Conservation (phyloP, 2,329 filamentous ascomycete species). For the Phaeomoniella chlamydospora region DNA sequence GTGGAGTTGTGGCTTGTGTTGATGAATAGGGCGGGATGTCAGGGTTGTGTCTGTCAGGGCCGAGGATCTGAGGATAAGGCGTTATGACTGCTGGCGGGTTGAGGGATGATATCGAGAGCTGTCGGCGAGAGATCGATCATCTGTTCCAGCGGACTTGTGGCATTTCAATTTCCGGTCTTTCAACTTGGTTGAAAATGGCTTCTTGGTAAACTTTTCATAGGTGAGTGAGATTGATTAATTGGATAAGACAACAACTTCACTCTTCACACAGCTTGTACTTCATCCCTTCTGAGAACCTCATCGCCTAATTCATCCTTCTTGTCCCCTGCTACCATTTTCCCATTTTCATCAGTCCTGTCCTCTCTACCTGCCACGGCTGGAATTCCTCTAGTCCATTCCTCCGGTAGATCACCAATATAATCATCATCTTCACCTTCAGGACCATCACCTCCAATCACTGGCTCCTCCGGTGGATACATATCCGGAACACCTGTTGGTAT, state of each 20-base stretch:
- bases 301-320: background rate
- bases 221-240: too few species aligned
- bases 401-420: background rate
- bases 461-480: constrained; percentile 18
- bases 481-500: constrained; percentile 17
- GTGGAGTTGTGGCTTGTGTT: background rate
- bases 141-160: background rate
- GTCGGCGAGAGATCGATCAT: too few species aligned
- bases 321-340: background rate
- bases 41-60: background rate
- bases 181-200: background rate
- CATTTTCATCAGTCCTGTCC: background rate
- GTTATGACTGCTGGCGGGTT: background rate
- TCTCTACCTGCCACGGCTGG: background rate
- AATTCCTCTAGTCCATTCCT: background rate
- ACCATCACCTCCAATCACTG: background rate
- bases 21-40: background rate
- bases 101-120: too few species aligned
- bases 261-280: background rate
- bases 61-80: background rate
- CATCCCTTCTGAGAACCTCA: background rate
- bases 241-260: too few species aligned
- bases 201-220: background rate
- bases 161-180: background rate
- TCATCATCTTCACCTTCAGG: background rate